These are phyloP conservation scores for Stachybotrys echinatus DNA, from an alignment of 2,329 filamentous ascomycete genomes.

Conservation along the genomic window DNA sequence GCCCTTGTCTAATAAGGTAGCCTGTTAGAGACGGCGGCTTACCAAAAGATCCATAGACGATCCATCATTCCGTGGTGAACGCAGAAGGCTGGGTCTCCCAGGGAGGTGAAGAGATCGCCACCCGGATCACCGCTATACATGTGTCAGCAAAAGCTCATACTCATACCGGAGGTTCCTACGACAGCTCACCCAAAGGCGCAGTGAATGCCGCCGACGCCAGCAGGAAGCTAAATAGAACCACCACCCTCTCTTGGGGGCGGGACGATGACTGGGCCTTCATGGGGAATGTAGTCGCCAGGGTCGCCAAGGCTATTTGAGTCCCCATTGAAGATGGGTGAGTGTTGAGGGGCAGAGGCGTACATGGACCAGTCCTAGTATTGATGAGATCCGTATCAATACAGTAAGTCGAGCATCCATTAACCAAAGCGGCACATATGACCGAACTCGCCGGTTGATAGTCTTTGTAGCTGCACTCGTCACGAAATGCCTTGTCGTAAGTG, in stretches of 20 bases:
- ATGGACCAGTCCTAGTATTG: slow-evolving; percentile 46
- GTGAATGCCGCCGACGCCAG: slow-evolving; percentile 36
- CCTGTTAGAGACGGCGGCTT: neutral
- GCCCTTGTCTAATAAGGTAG: too few species aligned
- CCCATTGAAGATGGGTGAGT: slow-evolving; percentile 49
- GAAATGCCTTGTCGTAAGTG: slow-evolving; percentile 16
- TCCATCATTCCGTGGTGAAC: slow-evolving; percentile 20
- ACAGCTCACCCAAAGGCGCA: slow-evolving; percentile 18
- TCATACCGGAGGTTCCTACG: neutral
- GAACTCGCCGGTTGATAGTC: slow-evolving; percentile 25
- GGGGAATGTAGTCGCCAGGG: slow-evolving; percentile 32
- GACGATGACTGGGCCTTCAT: slow-evolving; percentile 21
- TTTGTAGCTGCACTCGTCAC: slow-evolving; percentile 22
- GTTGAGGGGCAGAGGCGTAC: slow-evolving; percentile 34
- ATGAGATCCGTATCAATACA: neutral
- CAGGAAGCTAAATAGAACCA: slow-evolving; percentile 9
- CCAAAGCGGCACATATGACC: neutral
- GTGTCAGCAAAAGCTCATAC: neutral
- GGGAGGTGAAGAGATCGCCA: slow-evolving; percentile 22
- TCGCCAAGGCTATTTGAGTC: slow-evolving; percentile 38
- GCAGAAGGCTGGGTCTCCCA: slow-evolving; percentile 21
- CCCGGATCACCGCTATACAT: slow-evolving; percentile 23
- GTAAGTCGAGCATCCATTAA: neutral
- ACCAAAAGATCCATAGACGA: slow-evolving; percentile 21
- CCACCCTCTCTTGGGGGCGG: slow-evolving; percentile 19